Conservation (phyloP, 2,329 filamentous ascomycete genomes). For the Stylonectria norvegica region DNA sequence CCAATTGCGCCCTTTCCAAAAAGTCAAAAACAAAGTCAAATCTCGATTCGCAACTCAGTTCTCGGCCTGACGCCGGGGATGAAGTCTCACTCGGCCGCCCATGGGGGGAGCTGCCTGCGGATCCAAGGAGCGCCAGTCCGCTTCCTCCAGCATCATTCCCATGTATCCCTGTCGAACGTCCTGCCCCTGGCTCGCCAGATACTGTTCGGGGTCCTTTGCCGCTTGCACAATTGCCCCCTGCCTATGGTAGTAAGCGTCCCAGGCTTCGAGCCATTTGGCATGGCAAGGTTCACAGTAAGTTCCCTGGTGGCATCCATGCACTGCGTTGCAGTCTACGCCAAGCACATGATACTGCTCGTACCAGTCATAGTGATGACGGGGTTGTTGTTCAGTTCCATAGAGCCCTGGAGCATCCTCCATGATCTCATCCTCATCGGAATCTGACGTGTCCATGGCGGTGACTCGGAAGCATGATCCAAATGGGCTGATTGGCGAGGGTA, state of each 20-base stretch:
- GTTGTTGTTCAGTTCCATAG: conserved; percentile 10
- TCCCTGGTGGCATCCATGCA: conserved; percentile 14
- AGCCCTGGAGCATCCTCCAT: too few relatives aligned
- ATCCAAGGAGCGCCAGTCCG: conserved; percentile 4
- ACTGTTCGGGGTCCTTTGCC: conserved; percentile 6
- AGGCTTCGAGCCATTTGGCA: conserved; percentile 17
- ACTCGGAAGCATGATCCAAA: too few relatives aligned
- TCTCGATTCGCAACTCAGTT: too few relatives aligned
- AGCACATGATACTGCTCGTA: conserved; percentile 20
- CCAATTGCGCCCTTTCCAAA: too few relatives aligned
- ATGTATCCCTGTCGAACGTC: conserved; percentile 9
- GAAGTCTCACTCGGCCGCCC: conserved; percentile 15
- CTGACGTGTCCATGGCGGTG: too few relatives aligned
- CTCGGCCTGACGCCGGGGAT: conserved; percentile 17
- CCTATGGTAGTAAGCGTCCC: conserved; percentile 14
- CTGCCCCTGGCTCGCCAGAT: conserved; percentile 2
- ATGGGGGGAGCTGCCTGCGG: conserved; percentile 10
- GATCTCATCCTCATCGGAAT: conserved; percentile 14
- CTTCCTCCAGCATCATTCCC: conserved; percentile 4
- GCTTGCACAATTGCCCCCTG: conserved; percentile 10
- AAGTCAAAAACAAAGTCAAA: too few relatives aligned
- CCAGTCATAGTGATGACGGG: conserved; percentile 18
- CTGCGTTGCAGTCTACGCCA: conserved; percentile 16
- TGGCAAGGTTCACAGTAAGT: conserved; percentile 18
- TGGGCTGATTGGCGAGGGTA: too few relatives aligned